Evolutionary conservation across 1,139 yeast genomes (phyloP).

Genomic region (Wickerhamomyces sp.): DNA sequence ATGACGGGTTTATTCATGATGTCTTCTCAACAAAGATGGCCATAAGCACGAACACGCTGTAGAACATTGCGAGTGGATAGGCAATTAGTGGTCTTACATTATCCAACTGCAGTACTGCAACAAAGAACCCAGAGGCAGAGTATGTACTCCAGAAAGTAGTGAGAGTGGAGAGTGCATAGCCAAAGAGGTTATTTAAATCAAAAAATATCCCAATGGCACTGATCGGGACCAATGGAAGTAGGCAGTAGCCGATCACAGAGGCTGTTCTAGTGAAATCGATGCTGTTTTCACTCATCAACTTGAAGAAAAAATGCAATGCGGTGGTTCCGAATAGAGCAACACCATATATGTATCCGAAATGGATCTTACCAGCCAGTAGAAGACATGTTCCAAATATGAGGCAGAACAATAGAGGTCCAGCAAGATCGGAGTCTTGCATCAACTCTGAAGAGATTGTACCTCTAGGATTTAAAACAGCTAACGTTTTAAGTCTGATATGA

Average conservation of each 20-base stretch:
- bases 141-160: slow-evolving; percentile 93
- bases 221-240: slow-evolving; percentile 81
- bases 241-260: slow-evolving; percentile 89
- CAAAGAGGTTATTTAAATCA: slow-evolving; percentile 67
- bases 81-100: slow-evolving; percentile 90
- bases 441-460: slow-evolving; percentile 63
- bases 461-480: slow-evolving; percentile 80
- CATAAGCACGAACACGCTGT: slow-evolving; percentile 93
- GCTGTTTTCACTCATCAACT: slow-evolving; percentile 57
- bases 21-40: slow-evolving; percentile 66
- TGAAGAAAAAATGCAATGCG: slow-evolving; percentile 78
- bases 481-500: slow-evolving; percentile 81
- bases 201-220: slow-evolving; percentile 66
- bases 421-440: slow-evolving; percentile 87
- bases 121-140: slow-evolving; percentile 91
- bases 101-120: slow-evolving; percentile 74
- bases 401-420: slow-evolving; percentile 92
- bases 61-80: slow-evolving; percentile 88
- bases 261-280: slow-evolving; percentile 77
- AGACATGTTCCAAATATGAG: slow-evolving; percentile 82
- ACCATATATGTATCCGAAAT: slow-evolving; percentile 95
- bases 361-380: slow-evolving; percentile 84
- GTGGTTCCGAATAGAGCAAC: slow-evolving; percentile 90
- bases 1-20: no score
- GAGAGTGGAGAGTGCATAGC: slow-evolving; percentile 64